These are phyloP conservation scores for Quillaja saponaria DNA, from an alignment of 306 rosid genomes.

Conservation along the genomic window DNA sequence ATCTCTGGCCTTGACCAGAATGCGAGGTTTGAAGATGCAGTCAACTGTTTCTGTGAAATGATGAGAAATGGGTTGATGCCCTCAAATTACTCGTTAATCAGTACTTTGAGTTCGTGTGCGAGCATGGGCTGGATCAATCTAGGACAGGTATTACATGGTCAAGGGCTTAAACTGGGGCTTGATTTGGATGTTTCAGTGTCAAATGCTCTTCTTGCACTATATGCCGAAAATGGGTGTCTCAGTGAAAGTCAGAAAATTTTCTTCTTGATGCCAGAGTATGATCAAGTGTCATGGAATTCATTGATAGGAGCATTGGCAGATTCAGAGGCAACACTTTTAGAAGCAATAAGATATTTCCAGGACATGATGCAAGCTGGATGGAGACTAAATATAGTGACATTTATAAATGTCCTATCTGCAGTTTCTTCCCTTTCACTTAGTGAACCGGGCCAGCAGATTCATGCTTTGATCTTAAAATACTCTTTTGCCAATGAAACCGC, in stretches of 20 bases:
- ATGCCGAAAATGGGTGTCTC: constrained; percentile 64
- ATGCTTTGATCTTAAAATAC: constrained; percentile 59
- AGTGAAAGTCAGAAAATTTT: constrained; percentile 61
- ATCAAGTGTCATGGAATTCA: constrained; percentile 87
- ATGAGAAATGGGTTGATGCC: constrained; percentile 62
- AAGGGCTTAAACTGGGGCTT: constrained; percentile 77
- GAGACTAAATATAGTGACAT: constrained; percentile 69
- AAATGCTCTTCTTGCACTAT: constrained; percentile 77
- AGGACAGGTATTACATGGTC: constrained; percentile 73
- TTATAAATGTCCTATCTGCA: constrained; percentile 67
- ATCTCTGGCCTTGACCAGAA: constrained; percentile 85
- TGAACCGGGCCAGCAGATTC: constrained; percentile 66
- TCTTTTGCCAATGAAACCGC: constrained; percentile 50
- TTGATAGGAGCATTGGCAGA: constrained; percentile 70
- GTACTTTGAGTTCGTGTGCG: constrained; percentile 83
- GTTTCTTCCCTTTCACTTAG: constrained; percentile 65
- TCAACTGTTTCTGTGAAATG: constrained; percentile 55
- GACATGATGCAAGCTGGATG: constrained; percentile 79
- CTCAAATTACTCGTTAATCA: constrained; percentile 81
- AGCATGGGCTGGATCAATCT: constrained; percentile 72
- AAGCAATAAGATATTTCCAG: constrained; percentile 60
- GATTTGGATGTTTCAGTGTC: constrained; percentile 87
- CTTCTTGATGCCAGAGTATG: constrained; percentile 70
- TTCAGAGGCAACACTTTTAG: constrained; percentile 53
- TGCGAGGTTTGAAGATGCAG: constrained; percentile 66